Conservation (phyloP, 345 rosid species). For the Eucalyptus curtisii region DNA sequence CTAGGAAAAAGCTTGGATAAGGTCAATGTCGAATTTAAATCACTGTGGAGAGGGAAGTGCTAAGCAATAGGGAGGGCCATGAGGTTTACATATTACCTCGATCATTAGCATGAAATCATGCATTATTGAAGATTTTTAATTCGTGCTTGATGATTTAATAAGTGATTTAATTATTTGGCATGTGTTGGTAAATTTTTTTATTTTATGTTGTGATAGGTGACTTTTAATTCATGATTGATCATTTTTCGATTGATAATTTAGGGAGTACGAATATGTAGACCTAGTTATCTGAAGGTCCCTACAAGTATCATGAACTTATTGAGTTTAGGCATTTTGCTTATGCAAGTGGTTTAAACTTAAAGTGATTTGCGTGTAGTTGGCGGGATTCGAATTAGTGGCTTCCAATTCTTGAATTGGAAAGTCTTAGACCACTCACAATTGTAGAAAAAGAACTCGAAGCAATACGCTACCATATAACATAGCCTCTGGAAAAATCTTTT, state of each 20-base stretch:
- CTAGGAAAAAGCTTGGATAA: not conserved
- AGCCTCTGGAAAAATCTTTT: too few relatives aligned
- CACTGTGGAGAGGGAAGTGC: not conserved
- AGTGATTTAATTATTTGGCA: not conserved
- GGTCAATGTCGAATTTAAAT: not conserved
- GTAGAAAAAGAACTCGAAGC: too few relatives aligned
- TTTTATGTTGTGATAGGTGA: not conserved
- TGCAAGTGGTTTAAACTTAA: too few relatives aligned
- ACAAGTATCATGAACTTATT: rapidly evolving
- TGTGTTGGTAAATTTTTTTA: not conserved
- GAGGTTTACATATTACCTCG: not conserved
- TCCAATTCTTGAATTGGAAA: not conserved
- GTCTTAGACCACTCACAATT: too few relatives aligned
- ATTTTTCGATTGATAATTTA: too few relatives aligned
- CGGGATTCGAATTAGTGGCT: rapidly evolving
- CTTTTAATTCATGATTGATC: too few relatives aligned
- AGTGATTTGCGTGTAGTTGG: not conserved
- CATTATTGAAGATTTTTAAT: too few relatives aligned
- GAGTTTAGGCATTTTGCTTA: rapidly evolving
- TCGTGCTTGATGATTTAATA: not conserved
- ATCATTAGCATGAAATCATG: not conserved
- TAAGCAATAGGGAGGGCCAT: not conserved
- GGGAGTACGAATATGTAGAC: rapidly evolving
- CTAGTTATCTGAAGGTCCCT: rapidly evolving
- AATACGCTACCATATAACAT: too few relatives aligned